Base-by-base conservation (phyloP, 768 basidiomycete genomes). In the Leucosporidium scottii region DNA sequence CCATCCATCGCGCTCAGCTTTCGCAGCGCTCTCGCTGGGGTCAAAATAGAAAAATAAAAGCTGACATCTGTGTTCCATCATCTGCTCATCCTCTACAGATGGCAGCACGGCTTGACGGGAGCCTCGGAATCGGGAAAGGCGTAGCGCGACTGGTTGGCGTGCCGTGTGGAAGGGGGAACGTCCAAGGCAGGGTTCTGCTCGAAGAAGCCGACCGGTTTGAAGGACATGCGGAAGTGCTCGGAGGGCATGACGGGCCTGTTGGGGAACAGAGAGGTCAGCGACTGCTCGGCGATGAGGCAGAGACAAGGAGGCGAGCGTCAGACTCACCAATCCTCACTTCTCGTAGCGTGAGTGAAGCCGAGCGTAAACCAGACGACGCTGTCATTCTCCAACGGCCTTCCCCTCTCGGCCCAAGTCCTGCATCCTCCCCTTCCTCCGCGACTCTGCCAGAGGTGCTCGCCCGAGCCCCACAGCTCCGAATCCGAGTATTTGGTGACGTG, bases 401-500 rank as follows among this genome's bases (percentile, higher is more conserved):
- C 30, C 3, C 62, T 44, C 7, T 15, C 27, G 6, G 55, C 62
- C 62, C 62, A 64, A 17, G 55, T 31, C 28, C 44, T 25, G 56
- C 62, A 64, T 17, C 62, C 55, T 1, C 62, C 62, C 28, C 21
- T 44, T 2, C 62, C 62, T 4, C 62, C 62, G 47, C 28, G 17
- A 3, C 55, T 57, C 56, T 64, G 62, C 55, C 55, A 57, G 20
- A 36, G 12, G 55, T 64, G 55, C 55, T 64, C 62, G 9, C 62
- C 62, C 7, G 62, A 36, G 3, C 36, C 55, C 60, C 62, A 77
- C 1, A 77, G 68, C 68, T 77, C 77, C 39, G 60, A 61, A 36
- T 78, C 76, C 21, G 48, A 13, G 62, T 77, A 64, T 30, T 64
- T 67, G 21, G 75, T 76, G 30, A 74, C 75, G 62, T 64, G 73